Percentiles rank a stretch among this genome's conserved stretches.
These are phyloP conservation scores for Parastagonospora nodorum DNA, from an alignment of 2,329 filamentous ascomycete genomes.

Conservation along the genomic window DNA sequence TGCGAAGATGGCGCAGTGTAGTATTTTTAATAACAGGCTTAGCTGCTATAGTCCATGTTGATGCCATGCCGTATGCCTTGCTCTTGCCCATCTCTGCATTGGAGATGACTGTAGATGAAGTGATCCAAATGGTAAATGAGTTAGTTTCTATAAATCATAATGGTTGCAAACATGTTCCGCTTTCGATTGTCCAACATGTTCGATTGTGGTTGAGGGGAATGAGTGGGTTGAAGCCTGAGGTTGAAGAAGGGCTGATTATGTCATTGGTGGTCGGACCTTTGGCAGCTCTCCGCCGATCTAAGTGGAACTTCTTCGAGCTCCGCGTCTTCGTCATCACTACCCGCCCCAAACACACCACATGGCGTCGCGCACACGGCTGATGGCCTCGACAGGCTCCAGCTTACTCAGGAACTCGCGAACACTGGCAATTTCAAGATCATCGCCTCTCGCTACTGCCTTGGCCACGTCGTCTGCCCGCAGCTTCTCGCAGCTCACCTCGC, in stretches of 20 bases:
- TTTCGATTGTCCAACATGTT: too few relatives aligned
- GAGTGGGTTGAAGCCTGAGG: too few relatives aligned
- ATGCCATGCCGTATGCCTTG: too few relatives aligned
- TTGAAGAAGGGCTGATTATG: slow-evolving; percentile 12
- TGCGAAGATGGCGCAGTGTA: too few relatives aligned
- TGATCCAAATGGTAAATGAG: too few relatives aligned
- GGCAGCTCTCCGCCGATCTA: slow-evolving; percentile 17
- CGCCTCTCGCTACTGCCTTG: slow-evolving; percentile 26
- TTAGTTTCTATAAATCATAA: too few relatives aligned
- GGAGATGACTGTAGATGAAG: too few relatives aligned
- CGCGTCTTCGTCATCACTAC: slow-evolving; percentile 23
- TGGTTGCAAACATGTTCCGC: too few relatives aligned
- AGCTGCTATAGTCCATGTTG: too few relatives aligned
- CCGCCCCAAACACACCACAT: slow-evolving; percentile 24
- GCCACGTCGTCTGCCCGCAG: slow-evolving; percentile 23
- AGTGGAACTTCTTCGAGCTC: slow-evolving; percentile 24
- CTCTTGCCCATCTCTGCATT: too few relatives aligned
- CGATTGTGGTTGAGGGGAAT: too few relatives aligned
- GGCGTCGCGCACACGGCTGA: slow-evolving; percentile 43
- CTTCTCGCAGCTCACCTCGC: slow-evolving; percentile 40
- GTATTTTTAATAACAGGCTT: too few relatives aligned
- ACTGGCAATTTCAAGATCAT: slow-evolving; percentile 18
- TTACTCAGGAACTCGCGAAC: slow-evolving; percentile 30
- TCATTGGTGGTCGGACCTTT: slow-evolving; percentile 21
- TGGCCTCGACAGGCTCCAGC: slow-evolving; percentile 35